Conservation (phyloP, 192 early-diverging fungal species). For the Coemansia guatemalensis region DNA sequence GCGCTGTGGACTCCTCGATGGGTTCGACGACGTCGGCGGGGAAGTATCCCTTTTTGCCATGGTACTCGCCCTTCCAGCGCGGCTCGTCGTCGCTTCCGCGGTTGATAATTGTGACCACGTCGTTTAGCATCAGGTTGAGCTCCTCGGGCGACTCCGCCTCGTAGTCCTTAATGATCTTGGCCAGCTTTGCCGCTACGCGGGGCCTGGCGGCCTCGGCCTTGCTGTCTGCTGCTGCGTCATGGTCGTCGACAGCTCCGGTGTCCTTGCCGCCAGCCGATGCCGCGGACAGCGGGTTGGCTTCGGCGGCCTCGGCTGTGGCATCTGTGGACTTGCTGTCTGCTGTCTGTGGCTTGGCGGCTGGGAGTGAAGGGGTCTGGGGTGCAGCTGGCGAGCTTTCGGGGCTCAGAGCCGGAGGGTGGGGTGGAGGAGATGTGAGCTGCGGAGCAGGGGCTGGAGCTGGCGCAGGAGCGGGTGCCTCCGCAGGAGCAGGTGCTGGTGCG, state of each 20-base stretch:
- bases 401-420: constrained; percentile 17
- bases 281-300: neutral
- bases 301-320: neutral
- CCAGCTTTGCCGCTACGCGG: constrained; percentile 44
- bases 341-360: constrained; percentile 1
- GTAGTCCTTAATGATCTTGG: constrained; percentile 71
- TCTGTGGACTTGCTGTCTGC: neutral
- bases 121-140: constrained; percentile 63
- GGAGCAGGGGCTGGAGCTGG: neutral
- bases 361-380: neutral
- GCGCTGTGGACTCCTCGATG: constrained; percentile 35
- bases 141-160: constrained; percentile 64
- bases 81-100: constrained; percentile 55
- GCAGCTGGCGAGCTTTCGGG: constrained; percentile 8
- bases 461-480: neutral
- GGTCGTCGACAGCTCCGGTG: constrained; percentile 3
- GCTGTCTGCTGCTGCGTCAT: neutral
- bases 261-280: neutral
- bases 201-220: constrained; percentile 11
- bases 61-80: constrained; percentile 76
- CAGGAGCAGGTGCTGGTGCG: constrained; percentile 1
- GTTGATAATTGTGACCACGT: constrained; percentile 69
- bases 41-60: constrained; percentile 75
- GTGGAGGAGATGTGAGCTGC: constrained; percentile 11
- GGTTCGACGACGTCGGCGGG: constrained; percentile 60